A percentile compares a stretch with the other conserved stretches of the same genome.
These are phyloP conservation scores for Emericellopsis cladophorae DNA, from an alignment of 2,329 filamentous ascomycete genomes.

Conservation along the genomic window DNA sequence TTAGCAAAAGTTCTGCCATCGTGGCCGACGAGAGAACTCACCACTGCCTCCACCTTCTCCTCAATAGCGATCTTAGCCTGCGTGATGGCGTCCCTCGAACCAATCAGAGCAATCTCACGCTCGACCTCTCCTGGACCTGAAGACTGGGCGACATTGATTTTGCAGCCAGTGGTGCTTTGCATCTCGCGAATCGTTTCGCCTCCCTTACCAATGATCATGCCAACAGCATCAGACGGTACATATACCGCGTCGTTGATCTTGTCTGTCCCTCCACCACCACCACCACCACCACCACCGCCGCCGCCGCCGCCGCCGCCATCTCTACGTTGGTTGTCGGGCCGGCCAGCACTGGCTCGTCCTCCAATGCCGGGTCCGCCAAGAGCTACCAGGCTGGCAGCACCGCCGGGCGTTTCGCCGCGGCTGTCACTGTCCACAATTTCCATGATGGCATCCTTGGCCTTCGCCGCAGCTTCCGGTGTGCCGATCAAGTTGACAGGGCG, in stretches of 20 bases:
- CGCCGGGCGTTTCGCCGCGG: conserved; percentile 33
- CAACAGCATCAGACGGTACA: conserved; percentile 82
- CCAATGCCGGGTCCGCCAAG: background rate
- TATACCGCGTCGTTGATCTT: conserved; percentile 75
- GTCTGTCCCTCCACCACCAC: conserved; percentile 23
- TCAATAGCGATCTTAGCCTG: conserved; percentile 76
- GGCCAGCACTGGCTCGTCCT: conserved; percentile 10
- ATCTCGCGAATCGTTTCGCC: conserved; percentile 92
- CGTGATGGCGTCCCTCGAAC: conserved; percentile 62
- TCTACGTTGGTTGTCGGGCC: conserved; percentile 16
- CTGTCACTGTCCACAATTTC: conserved; percentile 92
- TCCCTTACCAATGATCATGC: conserved; percentile 93
- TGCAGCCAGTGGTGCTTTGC: conserved; percentile 78
- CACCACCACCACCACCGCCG: no score
- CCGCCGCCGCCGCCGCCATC: conserved; percentile 18
- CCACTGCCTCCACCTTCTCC: conserved; percentile 83
- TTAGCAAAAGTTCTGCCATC: conserved; percentile 12
- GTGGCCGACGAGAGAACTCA: conserved; percentile 30
- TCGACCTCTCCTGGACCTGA: conserved; percentile 66
- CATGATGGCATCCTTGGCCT: conserved; percentile 78
- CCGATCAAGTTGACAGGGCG: conserved; percentile 87
- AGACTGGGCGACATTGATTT: conserved; percentile 84
- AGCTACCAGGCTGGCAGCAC: background rate
- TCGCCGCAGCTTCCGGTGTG: conserved; percentile 57
- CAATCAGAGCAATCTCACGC: conserved; percentile 78